A percentile compares a stretch with the other conserved stretches of the same genome.
Evolutionary conservation across 1,284 basidiomycete species (phyloP).

Genomic region (Moesziomyces parantarcticus): DNA sequence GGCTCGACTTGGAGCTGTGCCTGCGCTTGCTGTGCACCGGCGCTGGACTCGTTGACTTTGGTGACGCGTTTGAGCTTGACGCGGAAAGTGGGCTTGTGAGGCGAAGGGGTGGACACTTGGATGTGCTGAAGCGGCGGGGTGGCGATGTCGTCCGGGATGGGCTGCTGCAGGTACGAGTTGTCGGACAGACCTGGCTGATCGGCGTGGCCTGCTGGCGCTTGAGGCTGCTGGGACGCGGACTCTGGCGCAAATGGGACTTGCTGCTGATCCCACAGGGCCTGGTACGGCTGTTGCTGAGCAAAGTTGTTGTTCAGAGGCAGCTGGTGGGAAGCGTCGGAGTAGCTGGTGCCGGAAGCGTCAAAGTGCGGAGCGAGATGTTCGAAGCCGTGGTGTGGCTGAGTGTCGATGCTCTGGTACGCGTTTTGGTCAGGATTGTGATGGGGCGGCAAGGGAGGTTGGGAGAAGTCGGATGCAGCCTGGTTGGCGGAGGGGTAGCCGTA

Average conservation of each 20-base stretch:
- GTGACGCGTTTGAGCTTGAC: slow-evolving; percentile 28
- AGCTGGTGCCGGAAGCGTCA: not conserved
- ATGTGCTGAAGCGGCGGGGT: slow-evolving; percentile 11
- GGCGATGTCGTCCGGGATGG: slow-evolving; percentile 6
- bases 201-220: slow-evolving; percentile 4
- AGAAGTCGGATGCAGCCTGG: not conserved
- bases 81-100: slow-evolving; percentile 13
- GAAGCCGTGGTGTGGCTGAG: not conserved
- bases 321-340: not conserved
- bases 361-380: slow-evolving; percentile 4
- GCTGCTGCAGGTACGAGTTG: slow-evolving; percentile 1
- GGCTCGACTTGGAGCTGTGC: slow-evolving; percentile 39
- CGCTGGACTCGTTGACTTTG: slow-evolving; percentile 19
- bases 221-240: slow-evolving; percentile 4
- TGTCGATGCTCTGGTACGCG: not conserved
- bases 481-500: slow-evolving; percentile 4
- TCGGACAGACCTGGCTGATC: no score
- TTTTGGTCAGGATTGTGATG: not conserved
- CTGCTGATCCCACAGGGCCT: slow-evolving; percentile 11
- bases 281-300: slow-evolving; percentile 10
- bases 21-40: slow-evolving; percentile 32
- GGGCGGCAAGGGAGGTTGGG: not conserved
- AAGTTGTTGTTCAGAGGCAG: not conserved
- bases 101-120: slow-evolving; percentile 13
- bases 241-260: slow-evolving; percentile 1